Base-by-base conservation (phyloP, 2,329 filamentous ascomycete genomes). In the Pseudogymnoascus sp. region DNA sequence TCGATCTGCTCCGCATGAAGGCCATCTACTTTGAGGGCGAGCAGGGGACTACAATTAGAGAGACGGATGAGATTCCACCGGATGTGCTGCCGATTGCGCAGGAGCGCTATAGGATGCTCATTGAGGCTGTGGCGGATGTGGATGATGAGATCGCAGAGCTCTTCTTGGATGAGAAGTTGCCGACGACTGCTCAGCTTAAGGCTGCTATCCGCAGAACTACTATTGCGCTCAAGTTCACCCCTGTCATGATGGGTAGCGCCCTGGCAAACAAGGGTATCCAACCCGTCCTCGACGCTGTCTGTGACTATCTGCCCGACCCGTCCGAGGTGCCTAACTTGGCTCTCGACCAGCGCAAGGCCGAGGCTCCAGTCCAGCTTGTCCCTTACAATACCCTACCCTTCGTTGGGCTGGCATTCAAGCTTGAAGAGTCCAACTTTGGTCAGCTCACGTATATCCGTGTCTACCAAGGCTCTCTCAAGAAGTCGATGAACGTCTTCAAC, bases 381-480 rank as follows among this genome's bases (percentile, higher is more conserved):
- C 91, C 92, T 1, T 96, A 97, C 78, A 94, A 95, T 75, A 88
- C 89, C 19, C 79, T 96, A 21, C 94, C 94, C 0, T 96, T 97
- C 70, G 91, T 96, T 60, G 94, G 94, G 57, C 80, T 99, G 64
- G 94, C 94, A 8, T 99, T 99, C 81, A 99, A 99, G 80, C 84
- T 99, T 19, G 94, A 99, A 79, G 94, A 99, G 76, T 95, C 92
- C 76, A 96, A 95, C 73, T 99, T 95, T 69, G 94, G 94, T 41
- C 94, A 99, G 75, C 82, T 99, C 71, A 99, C 94, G 59, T 99
- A 99, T 73, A 95, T 99, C 64, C 90, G 94, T 67, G 94, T 99
- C 61, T 99, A 99, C 77, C 94, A 99, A 75, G 94, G 94, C 67
- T 86, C 86, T 19, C 78, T 99, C 62, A 87, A 80, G 72, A 97